Evolutionary conservation across 352 stramenopile species (phyloP).

Genomic region (Phytophthora megakarya): DNA sequence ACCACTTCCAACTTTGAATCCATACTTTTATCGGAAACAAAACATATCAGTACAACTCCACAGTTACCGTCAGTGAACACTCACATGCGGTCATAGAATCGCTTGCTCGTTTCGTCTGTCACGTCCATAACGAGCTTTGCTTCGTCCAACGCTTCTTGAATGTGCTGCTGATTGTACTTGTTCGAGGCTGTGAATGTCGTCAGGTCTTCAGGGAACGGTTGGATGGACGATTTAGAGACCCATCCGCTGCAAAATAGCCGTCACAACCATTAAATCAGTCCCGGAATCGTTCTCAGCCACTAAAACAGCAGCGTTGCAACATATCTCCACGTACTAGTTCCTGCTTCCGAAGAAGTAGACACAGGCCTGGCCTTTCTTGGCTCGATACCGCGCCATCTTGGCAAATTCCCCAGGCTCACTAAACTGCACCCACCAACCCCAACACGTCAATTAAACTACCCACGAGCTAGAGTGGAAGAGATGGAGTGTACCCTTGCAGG

Average conservation of each 20-base stretch:
- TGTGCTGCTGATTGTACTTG: conserved; percentile 74
- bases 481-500: conserved; percentile 61
- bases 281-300: neutral
- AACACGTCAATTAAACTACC: conserved; percentile 3
- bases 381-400: conserved; percentile 78
- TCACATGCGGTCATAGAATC: conserved; percentile 86
- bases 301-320: neutral
- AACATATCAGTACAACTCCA: conserved; percentile 5
- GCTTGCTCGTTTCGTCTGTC: conserved; percentile 52
- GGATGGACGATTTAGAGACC: conserved; percentile 72
- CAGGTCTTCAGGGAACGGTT: conserved; percentile 73
- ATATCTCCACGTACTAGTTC: conserved; percentile 73
- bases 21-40: conserved; percentile 49
- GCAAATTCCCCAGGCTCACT: conserved; percentile 82
- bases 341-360: conserved; percentile 89
- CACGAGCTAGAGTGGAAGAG: neutral
- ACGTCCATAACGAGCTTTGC: conserved; percentile 69
- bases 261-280: neutral
- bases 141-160: conserved; percentile 76
- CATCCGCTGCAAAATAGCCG: conserved; percentile 56
- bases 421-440: conserved; percentile 49
- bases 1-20: conserved; percentile 61
- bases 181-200: conserved; percentile 61
- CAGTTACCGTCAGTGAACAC: conserved; percentile 17
- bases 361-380: conserved; percentile 77